Evolutionary conservation across 2,329 filamentous ascomycete genomes (phyloP).

Genomic region (Fusarium torreyae): DNA sequence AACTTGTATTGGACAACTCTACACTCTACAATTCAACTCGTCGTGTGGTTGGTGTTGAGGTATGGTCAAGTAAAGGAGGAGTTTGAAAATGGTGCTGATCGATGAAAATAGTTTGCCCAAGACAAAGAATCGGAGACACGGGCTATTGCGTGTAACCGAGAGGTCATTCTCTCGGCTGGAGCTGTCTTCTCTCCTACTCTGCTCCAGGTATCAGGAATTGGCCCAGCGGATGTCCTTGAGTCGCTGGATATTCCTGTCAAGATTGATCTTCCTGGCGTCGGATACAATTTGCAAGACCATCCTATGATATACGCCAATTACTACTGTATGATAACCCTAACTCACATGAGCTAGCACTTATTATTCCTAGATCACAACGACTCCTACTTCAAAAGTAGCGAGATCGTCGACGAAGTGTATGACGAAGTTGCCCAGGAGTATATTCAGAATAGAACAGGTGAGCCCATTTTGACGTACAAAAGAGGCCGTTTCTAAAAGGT

Average conservation of each 20-base stretch:
- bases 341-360: not conserved
- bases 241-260: conserved; percentile 7
- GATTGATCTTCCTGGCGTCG: conserved; percentile 25
- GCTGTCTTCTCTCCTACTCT: conserved; percentile 28
- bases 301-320: conserved; percentile 28
- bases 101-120: conserved; percentile 5
- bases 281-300: conserved; percentile 34
- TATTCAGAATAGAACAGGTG: conserved; percentile 23
- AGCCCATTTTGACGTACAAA: not conserved
- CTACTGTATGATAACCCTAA: not conserved
- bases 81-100: not conserved
- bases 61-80: not conserved
- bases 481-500: not conserved
- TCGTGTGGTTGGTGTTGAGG: conserved; percentile 31
- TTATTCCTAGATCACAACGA: conserved; percentile 10
- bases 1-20: conserved; percentile 15
- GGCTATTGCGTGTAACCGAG: not conserved
- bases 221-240: conserved; percentile 9
- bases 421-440: conserved; percentile 18
- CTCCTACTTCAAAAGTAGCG: conserved; percentile 21
- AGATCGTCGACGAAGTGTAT: conserved; percentile 22
- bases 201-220: conserved; percentile 35
- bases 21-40: not conserved
- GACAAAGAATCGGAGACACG: conserved; percentile 2
- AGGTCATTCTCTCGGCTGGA: conserved; percentile 31